Evolutionary conservation across 2,329 filamentous ascomycete genomes (phyloP), one percentile per base, ranked within the genome.

Genomic region (Gliomastix tumulicola): DNA sequence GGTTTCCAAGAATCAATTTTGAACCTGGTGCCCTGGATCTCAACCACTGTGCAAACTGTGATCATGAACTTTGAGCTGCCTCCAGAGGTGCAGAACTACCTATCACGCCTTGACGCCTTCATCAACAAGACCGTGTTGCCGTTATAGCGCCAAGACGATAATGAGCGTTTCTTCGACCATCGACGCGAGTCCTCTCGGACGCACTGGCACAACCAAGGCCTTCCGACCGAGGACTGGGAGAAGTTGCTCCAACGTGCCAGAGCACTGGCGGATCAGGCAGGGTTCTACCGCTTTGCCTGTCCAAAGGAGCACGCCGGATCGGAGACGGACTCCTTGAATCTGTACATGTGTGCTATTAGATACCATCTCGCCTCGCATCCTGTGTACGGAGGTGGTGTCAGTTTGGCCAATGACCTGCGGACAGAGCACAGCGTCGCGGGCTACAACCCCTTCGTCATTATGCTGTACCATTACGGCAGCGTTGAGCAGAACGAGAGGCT

Each of bases 391-490:
- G 43, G 43, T 16, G 43, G 43, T 6, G 36, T 45, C n/a, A 44
- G 43, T 15, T 33, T 45, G 6, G 43, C 43, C 16, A 45, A 45
- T 28, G 41, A 45, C 21, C 21, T 45, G 6, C 43, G 44, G 30
- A 45, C 23, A 12, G 43, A 45, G 13, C 43, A 45, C 36, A 45
- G 43, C 27, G 35, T 45, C 5, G 41, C 44, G 22, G 43, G 43
- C 9, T 44, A 45, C 21, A 40, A 37, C 18, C 41, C 41, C 3
- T 34, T 40, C 33, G 37, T 44, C n/a, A 41, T 44, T 15, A 35
- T 45, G 39, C 20, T 45, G 4, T 30, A 44, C 20, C 41, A 44
- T 32, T 46, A 41, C 18, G 44, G 41, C 5, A 41, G 32, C 2
- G 13, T 6, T 9, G 30, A 41, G 21, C 44, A 46, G 21, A 34